phyloP scores from a whole-genome alignment of 2,329 filamentous ascomycete genomes.

The Myriangium duriaei region DNA sequence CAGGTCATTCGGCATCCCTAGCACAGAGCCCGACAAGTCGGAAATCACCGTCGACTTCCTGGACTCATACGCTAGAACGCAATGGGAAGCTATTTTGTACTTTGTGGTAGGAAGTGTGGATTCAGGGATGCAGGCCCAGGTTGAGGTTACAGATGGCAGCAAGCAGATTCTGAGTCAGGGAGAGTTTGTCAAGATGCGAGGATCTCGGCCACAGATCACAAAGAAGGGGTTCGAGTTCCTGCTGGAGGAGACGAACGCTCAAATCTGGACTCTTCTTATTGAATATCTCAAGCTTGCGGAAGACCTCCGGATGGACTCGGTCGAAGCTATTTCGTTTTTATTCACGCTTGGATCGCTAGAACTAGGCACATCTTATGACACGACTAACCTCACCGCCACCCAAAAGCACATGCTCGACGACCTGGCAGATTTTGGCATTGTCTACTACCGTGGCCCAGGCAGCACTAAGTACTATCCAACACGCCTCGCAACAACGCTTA shows the following conservation, averaged over 20 bases:
- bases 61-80: conserved; percentile 71
- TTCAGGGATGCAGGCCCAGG: conserved; percentile 34
- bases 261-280: conserved; percentile 90
- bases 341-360: conserved; percentile 92
- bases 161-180: conserved; percentile 73
- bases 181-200: conserved; percentile 53
- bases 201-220: conserved; percentile 58
- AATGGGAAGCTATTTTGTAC: conserved; percentile 94
- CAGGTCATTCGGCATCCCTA: conserved; percentile 83
- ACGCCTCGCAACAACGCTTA: conserved; percentile 84
- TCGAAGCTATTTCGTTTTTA: conserved; percentile 90
- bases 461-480: conserved; percentile 67
- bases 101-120: conserved; percentile 78
- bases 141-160: conserved; percentile 53
- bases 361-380: conserved; percentile 82
- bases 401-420: conserved; percentile 83
- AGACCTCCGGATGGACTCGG: conserved; percentile 54
- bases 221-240: conserved; percentile 90
- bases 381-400: conserved; percentile 64
- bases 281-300: conserved; percentile 79
- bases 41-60: conserved; percentile 60
- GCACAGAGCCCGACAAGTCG: conserved; percentile 47
- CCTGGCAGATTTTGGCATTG: conserved; percentile 81
- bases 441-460: conserved; percentile 48
- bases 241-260: conserved; percentile 86